phyloP scores from a whole-genome alignment of 2,329 filamentous ascomycete species.

The Tolypocladium ophioglossoides region DNA sequence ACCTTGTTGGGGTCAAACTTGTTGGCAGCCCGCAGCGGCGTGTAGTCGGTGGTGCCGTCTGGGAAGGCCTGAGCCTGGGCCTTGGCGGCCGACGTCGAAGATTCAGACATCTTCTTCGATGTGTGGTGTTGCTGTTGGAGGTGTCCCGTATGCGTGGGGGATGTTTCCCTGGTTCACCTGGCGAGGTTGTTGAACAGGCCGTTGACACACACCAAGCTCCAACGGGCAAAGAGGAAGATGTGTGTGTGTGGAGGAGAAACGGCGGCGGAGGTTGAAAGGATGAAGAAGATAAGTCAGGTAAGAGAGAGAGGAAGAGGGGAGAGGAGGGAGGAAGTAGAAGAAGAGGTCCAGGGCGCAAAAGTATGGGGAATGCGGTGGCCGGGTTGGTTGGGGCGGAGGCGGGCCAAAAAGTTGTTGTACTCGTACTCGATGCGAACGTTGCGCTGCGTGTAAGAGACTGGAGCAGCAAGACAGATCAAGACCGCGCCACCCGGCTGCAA shows the following conservation, averaged over 20 bases:
- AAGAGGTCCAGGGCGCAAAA: background rate
- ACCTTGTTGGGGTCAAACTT: conserved; percentile 55
- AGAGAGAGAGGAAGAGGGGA: background rate
- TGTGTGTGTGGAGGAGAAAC: background rate
- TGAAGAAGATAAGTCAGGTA: background rate
- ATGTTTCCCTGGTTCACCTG: background rate
- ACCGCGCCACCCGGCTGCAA: background rate
- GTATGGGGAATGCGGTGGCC: conserved; percentile 1
- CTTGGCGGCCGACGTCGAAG: conserved; percentile 27
- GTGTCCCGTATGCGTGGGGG: background rate
- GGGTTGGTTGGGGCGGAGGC: conserved; percentile 4
- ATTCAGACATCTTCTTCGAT: conserved; percentile 18
- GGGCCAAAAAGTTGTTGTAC: conserved; percentile 6
- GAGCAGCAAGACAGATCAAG: background rate
- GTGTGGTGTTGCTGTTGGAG: background rate
- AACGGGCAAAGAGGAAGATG: background rate
- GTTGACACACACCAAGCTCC: background rate
- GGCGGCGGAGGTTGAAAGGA: background rate
- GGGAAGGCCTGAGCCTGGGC: conserved; percentile 30
- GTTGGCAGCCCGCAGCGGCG: conserved; percentile 31
- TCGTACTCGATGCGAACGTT: background rate
- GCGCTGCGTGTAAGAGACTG: background rate
- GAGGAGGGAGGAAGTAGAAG: background rate
- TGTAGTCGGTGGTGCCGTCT: conserved; percentile 46
- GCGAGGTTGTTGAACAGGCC: background rate